A percentile compares a stretch with the other conserved stretches of the same genome.
phyloP scores from a whole-genome alignment of 768 basidiomycete genomes.

The Collybia nuda region DNA sequence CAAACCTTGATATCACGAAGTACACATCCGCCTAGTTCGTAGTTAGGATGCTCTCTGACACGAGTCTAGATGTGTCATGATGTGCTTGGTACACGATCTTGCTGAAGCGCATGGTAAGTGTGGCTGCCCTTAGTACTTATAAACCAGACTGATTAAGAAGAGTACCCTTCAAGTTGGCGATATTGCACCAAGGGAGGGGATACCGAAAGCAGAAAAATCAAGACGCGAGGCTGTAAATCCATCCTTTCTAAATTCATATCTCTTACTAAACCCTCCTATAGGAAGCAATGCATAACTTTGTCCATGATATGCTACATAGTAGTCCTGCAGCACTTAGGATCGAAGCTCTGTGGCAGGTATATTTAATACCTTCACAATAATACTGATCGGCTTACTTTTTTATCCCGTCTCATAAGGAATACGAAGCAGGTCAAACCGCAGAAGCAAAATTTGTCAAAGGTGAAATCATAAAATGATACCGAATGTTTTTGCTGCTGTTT shows the following conservation, averaged over 20 bases:
- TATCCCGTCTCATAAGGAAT: conserved; percentile 53
- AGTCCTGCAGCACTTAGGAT: conserved; percentile 70
- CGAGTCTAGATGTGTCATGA: conserved; percentile 71
- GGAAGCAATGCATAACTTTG: conserved; percentile 91
- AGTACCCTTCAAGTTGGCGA: conserved; percentile 70
- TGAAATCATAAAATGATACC: conserved; percentile 10
- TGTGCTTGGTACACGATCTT: conserved; percentile 91
- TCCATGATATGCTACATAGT: conserved; percentile 84
- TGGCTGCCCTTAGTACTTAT: neutral
- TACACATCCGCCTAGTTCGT: conserved; percentile 27
- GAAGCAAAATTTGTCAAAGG: conserved; percentile 92
- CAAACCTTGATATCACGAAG: conserved; percentile 73
- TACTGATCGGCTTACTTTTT: neutral
- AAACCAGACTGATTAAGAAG: neutral
- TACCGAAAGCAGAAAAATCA: conserved; percentile 79
- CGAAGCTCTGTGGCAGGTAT: conserved; percentile 67
- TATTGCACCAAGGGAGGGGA: conserved; percentile 87
- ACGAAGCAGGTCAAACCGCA: conserved; percentile 68
- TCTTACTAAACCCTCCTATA: conserved; percentile 23
- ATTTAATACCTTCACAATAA: conserved; percentile 14
- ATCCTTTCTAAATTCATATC: neutral
- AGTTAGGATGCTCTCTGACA: neutral
- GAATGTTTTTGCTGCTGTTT: neutral
- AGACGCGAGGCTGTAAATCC: conserved; percentile 64
- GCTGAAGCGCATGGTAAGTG: conserved; percentile 86